Base-by-base conservation (phyloP, 441 rosid genomes). In the Sinapis alba region DNA sequence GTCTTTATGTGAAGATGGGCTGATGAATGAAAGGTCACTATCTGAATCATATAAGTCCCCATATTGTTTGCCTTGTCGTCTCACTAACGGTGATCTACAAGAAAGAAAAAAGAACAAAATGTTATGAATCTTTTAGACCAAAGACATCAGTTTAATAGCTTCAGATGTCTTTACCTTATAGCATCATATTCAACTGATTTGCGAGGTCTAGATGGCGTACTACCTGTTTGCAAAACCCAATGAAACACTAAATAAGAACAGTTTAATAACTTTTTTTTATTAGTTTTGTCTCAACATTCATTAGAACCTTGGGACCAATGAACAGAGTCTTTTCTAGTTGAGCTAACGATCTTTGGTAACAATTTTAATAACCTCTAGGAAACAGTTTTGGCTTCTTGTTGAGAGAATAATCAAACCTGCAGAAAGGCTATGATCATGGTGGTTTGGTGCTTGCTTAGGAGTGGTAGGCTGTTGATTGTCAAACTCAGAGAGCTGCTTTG, bases 1-100 rank as follows among this genome's bases (percentile, higher is more conserved):
- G 0, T 92, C 94, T n/a, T 85, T 43, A 64, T 95, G 95, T 56
- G 88, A 75, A 64, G 88, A 74, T 18, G 88, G 79, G 45, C 88
- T 91, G 0, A 74, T 69, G n/a, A 79, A 82, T 6, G 88, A 73
- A 36, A 74, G 15, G 34, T 79, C 79, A 0, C 85, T 80, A 13
- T 90, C 97, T 19, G 87, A 60, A 59, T 93, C 99, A 63, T 83
- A 75, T 8, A 85, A 77, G 19, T 82, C 88, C 20, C 73, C 80
- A 43, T 70, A 27, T 19, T 58, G 77, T 61, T 81, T 68, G 21
- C 62, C 78, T 36, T 27, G 71, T 43, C 82, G 30, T 36, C 23
- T 69, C 78, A 56, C 4, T 59, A 82, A 76, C 0, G 89, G 86
- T 2, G 88, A 88, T 81, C 98, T 94, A 76, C 58, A 50, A 7